Base-by-base conservation (phyloP, 2,329 filamentous ascomycete species). In the Metarhizium humberi region DNA sequence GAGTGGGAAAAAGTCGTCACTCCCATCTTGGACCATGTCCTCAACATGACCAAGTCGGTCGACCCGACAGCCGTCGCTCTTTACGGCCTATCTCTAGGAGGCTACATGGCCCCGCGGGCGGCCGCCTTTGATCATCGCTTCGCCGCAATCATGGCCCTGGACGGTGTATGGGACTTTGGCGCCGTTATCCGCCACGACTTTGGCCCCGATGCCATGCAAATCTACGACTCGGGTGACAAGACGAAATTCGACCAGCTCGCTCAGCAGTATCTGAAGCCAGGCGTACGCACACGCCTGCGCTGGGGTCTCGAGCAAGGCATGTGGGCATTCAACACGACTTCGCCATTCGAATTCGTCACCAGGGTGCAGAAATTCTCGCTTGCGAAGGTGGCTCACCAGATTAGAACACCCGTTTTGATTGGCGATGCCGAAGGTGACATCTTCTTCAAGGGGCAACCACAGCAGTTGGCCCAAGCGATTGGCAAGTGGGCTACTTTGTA, bases 121-220 rank as follows among this genome's bases (percentile, higher is more conserved):
- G 74, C 75, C 0, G 72, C 73, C 2, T 73, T 74, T 57, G 75
- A 78, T 52, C 70, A 67, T 55, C 72, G 74, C 6, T 61, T 77
- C 46, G 66, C 69, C 1, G 75, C 74, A 3, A 62, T 69, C 5
- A 61, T 75, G 50, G 64, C 67, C 38, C 64, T 73, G 30, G 73
- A 75, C 57, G 74, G 72, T 2, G 55, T 76, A 3, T 72, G 62
- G 57, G 64, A 70, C 53, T 59, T 66, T 62, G 58, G 64, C 42
- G 55, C 20, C 3, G 43, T 48, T 2, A 10, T 62, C 2, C 43
- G 42, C 38, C 6, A 18, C 6, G 42, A 40, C n/a, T 55, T 61
- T 8, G 51, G 50, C 3, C 55, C 56, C 0, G 56, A 58, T 4
- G 20, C 51, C 32, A 52, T 56, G 43, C 32, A 20, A 16, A 14